Conservation (phyloP, 2,329 filamentous ascomycete species). For the Ophiostoma quercus region DNA sequence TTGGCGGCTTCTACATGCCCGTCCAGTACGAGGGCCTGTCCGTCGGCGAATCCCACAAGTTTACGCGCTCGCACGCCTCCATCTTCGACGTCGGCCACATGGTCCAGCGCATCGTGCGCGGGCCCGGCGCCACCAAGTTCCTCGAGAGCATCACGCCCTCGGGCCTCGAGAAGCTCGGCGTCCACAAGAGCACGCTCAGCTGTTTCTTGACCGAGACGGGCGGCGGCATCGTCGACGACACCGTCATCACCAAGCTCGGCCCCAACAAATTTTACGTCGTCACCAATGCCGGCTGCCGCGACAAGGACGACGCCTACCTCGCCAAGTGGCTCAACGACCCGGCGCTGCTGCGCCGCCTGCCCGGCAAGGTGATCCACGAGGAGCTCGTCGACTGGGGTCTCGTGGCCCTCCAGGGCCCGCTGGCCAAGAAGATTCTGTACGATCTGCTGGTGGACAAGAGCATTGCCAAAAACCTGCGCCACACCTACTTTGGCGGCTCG, state of each 20-base stretch:
- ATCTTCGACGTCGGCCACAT: slow-evolving; percentile 97
- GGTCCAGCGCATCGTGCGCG: slow-evolving; percentile 83
- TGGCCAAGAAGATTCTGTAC: slow-evolving; percentile 63
- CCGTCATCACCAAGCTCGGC: slow-evolving; percentile 76
- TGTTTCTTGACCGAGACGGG: slow-evolving; percentile 65
- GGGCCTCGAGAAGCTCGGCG: slow-evolving; percentile 57
- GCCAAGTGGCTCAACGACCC: slow-evolving; percentile 59
- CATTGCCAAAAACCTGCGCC: slow-evolving; percentile 51
- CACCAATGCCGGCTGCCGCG: slow-evolving; percentile 86
- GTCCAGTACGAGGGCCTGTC: slow-evolving; percentile 76
- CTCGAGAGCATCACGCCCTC: slow-evolving; percentile 80
- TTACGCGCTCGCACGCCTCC: slow-evolving; percentile 81
- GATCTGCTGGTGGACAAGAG: slow-evolving; percentile 53
- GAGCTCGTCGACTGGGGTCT: slow-evolving; percentile 69
- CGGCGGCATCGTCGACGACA: slow-evolving; percentile 93
- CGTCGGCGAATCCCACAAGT: slow-evolving; percentile 79
- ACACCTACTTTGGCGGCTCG: slow-evolving; percentile 77
- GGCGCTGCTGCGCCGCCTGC: slow-evolving; percentile 31
- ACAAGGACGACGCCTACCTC: slow-evolving; percentile 81
- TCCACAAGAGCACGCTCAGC: slow-evolving; percentile 75
- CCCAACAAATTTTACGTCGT: slow-evolving; percentile 82
- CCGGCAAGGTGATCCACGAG: slow-evolving; percentile 32
- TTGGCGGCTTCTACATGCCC: slow-evolving; percentile 88
- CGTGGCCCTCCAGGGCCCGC: slow-evolving; percentile 83
- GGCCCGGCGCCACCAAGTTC: slow-evolving; percentile 73